A percentile compares a stretch with the other conserved stretches of the same genome.
These are phyloP conservation scores for Phytophthora hibernalis DNA, from an alignment of 352 stramenopile genomes.

Conservation along the genomic window DNA sequence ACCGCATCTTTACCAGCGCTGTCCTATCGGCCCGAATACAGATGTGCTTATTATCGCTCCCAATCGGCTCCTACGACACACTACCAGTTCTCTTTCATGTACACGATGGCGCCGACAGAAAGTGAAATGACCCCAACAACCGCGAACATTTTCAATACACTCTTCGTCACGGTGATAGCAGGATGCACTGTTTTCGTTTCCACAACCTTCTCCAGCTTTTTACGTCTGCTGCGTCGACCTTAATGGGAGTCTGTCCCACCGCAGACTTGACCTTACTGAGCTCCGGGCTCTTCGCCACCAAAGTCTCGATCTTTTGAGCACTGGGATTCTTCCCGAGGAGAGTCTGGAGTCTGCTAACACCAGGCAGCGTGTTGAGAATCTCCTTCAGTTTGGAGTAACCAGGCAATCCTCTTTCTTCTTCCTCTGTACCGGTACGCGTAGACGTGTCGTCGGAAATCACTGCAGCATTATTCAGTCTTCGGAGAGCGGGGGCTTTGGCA, in stretches of 20 bases:
- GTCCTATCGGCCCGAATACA: neutral
- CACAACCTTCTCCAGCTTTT: slow-evolving; percentile 3
- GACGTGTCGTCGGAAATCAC: neutral
- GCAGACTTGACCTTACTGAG: slow-evolving; percentile 17
- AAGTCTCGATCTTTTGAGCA: neutral
- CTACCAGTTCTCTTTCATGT: slow-evolving; percentile 3
- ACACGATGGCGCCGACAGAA: slow-evolving; percentile 25
- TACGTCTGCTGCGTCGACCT: neutral
- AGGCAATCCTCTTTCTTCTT: slow-evolving; percentile 26
- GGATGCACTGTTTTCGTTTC: slow-evolving; percentile 22
- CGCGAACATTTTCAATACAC: slow-evolving; percentile 30
- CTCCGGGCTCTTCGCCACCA: slow-evolving; percentile 1
- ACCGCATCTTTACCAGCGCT: too few species aligned
- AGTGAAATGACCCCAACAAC: slow-evolving; percentile 21
- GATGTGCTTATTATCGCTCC: neutral
- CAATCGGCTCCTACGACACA: neutral
- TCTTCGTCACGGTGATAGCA: slow-evolving; percentile 21
- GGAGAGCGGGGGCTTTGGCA: slow-evolving; percentile 3
- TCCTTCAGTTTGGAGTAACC: slow-evolving; percentile 2
- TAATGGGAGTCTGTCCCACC: neutral
- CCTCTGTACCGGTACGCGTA: neutral
- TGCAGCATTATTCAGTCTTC: neutral
- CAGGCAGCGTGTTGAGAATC: slow-evolving; percentile 2
- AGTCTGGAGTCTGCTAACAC: neutral
- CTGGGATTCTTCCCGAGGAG: neutral